Percentiles rank a stretch among this genome's conserved stretches.
Evolutionary conservation across 1,284 basidiomycete species (phyloP).

Genomic region (Apiotrichum mycotoxinovorans): DNA sequence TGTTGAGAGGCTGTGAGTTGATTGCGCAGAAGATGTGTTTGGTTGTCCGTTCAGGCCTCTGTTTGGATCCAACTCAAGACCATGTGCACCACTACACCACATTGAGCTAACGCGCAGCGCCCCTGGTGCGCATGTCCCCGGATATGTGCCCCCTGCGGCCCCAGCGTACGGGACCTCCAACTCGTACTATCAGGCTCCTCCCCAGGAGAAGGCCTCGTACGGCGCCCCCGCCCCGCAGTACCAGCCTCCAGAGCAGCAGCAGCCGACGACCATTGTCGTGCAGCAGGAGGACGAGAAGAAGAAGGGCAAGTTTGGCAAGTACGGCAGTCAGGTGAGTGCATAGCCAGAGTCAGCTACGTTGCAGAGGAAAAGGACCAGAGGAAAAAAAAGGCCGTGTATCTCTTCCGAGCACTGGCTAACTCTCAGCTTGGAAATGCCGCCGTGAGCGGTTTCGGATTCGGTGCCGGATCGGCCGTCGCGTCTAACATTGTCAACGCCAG

Average conservation of each 20-base stretch:
- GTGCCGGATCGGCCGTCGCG: conserved; percentile 6
- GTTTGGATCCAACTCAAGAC: no score
- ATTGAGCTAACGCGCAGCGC: background rate
- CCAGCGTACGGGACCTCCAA: background rate
- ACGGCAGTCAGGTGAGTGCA: conserved; percentile 35
- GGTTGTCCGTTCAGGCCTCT: no score
- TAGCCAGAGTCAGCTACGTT: background rate
- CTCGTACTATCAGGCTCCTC: background rate
- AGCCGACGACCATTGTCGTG: conserved; percentile 20
- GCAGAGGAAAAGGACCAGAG: no score
- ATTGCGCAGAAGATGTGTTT: background rate
- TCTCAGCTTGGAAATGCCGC: conserved; percentile 8
- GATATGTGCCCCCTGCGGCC: background rate
- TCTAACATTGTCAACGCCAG: conserved; percentile 6
- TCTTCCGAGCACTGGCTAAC: background rate
- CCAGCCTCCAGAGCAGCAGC: conserved; percentile 14
- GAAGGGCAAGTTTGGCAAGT: conserved; percentile 38
- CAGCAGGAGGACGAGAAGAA: conserved; percentile 24
- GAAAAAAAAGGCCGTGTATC: no score
- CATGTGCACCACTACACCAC: no score
- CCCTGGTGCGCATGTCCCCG: conserved; percentile 10
- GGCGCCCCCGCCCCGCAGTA: background rate
- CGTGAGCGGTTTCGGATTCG: conserved; percentile 9
- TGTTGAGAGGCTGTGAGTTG: conserved; percentile 41
- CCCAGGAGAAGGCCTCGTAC: background rate